Base-by-base conservation (phyloP, 305 asterid species). In the Rubia peregrina region DNA sequence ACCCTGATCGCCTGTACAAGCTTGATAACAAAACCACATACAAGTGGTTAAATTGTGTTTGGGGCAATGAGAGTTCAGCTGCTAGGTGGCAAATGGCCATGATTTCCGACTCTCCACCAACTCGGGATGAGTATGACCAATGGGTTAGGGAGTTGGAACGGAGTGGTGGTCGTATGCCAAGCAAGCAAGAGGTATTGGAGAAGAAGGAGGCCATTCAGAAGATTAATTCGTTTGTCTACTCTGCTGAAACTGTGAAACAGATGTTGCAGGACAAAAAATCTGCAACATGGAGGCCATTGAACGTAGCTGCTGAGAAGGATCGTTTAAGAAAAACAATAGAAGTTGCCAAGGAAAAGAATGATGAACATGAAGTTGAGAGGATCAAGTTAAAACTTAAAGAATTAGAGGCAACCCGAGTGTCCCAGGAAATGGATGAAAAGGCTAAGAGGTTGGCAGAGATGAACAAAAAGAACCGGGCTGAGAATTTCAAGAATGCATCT, bases 51-150 rank as follows among this genome's bases (percentile, higher is more conserved):
- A 94, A 89, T 79, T 85, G 88, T 72, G 88, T 89, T 71, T 89
- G 98, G 98, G 98, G 97, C 69, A 91, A 85, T 43, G 97, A 94
- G 78, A 88, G 78, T 81, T 88, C 96, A 59, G 95, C 97, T 19
- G 96, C 96, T 51, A 88, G 98, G 85, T 94, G 98, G 97, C 97
- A 94, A 83, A 94, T 94, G 96, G 94, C 96, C 26, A 94, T 89
- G 98, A 65, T 89, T 74, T 94, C 98, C 0, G 97, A 94, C 80
- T 88, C 96, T 48, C 78, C 90, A 46, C 97, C 97, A 17, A 30
- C 77, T 40, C 86, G 82, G 78, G 92, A 86, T 62, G 98, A 92
- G 79, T 92, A 81, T 70, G 96, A 89, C 71, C 98, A 88, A 77
- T 91, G 98, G 97, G 85, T 88, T 69, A 85, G 85, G 77, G 97